These are phyloP conservation scores for Termitomyces heimii DNA, from an alignment of 768 basidiomycete species.

Conservation along the genomic window DNA sequence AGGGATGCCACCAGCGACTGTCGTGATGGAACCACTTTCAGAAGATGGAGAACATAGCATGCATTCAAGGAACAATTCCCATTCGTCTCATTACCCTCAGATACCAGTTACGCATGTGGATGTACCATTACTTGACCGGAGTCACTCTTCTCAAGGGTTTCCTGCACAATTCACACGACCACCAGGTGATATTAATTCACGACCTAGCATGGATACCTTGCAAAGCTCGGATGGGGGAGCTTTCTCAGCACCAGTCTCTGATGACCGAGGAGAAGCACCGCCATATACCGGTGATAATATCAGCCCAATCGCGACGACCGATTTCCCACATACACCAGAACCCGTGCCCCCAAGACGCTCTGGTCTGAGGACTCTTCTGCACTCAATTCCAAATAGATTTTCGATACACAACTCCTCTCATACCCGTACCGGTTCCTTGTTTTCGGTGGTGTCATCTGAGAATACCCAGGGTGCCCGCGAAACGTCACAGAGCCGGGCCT, in stretches of 20 bases:
- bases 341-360: slow-evolving; percentile 28
- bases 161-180: slow-evolving; percentile 14
- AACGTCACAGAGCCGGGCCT: slow-evolving; percentile 18
- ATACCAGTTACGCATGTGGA: slow-evolving; percentile 34
- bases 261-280: slow-evolving; percentile 53
- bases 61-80: slow-evolving; percentile 23
- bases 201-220: slow-evolving; percentile 24
- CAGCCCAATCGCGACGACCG: slow-evolving; percentile 3
- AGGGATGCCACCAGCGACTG: slow-evolving; percentile 32
- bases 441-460: slow-evolving; percentile 19
- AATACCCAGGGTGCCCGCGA: slow-evolving; percentile 17
- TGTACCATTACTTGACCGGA: slow-evolving; percentile 34
- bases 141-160: slow-evolving; percentile 20
- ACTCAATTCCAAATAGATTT: slow-evolving; percentile 26
- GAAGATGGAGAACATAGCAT: slow-evolving; percentile 30
- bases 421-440: slow-evolving; percentile 24
- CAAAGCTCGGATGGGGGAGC: slow-evolving; percentile 23
- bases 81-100: slow-evolving; percentile 27
- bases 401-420: slow-evolving; percentile 20
- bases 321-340: slow-evolving; percentile 10
- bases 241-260: slow-evolving; percentile 17
- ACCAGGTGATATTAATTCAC: slow-evolving; percentile 16
- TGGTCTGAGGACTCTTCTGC: slow-evolving; percentile 41
- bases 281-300: slow-evolving; percentile 48
- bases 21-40: slow-evolving; percentile 29